Evolutionary conservation across 495 filamentous ascomycete genomes (phyloP), one percentile per base, ranked within the genome.

Genomic region (Hamigera avellanea): DNA sequence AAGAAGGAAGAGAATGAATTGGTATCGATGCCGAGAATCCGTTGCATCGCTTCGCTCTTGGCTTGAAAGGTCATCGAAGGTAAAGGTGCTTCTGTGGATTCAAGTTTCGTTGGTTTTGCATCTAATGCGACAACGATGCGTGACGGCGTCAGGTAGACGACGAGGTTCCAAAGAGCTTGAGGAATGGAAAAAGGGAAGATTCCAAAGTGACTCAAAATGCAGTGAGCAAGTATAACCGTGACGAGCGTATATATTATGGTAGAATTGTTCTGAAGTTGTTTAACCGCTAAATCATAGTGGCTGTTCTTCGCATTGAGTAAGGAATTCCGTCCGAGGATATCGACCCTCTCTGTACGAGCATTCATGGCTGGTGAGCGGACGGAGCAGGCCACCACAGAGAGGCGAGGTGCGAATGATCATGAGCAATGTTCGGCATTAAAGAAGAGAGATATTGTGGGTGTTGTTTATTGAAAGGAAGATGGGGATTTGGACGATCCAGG

Each of bases 1-100:
- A 78, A 58, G 26, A 73, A 56, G 14, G 67, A 57, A 17, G 70
- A 61, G 8, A 80, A 52, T 13, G 67, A 63, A 36, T 52, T 61
- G 9, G 60, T 70, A 33, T 81, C 73, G 36, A 88, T 49, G 0
- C 83, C 75, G 26, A 91, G 49, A 31, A 86, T 67, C 29, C 75
- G 73, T 45, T 70, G 62, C 58, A 89, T 69, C 6, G 72, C 67
- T 41, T 82, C 76, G 48, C 72, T 80, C 54, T 89, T 93, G 6
- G 40, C 42, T 18, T 58, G 46, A 8, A 51, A 54, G 8, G 34
- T 49, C 50, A 52, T 57, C 35, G 34, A 43, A 26, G 35, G 32
- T 32, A 43, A 23, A 41, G 30, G 25, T 29, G 43, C 13, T 39
- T 53, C 43, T 14, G 35, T 37, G 5, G 48, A 39, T 9, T 49